phyloP scores from a whole-genome alignment of 2,329 filamentous ascomycete genomes.

The Colletotrichum euphorbiae region DNA sequence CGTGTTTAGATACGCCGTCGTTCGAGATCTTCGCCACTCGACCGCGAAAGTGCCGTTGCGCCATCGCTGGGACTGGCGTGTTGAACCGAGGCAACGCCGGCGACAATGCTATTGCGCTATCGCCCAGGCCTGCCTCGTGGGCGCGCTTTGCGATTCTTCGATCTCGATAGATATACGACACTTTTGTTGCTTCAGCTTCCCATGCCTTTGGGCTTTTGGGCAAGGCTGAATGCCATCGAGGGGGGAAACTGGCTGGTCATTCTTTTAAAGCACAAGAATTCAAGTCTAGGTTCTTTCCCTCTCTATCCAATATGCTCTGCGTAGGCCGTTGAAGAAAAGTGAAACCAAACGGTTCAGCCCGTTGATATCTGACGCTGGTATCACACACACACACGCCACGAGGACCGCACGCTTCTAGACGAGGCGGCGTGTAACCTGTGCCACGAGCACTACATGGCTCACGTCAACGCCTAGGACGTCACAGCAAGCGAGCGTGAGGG shows the following conservation, averaged over 20 bases:
- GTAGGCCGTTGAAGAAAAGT: neutral
- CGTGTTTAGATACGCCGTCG: slow-evolving; percentile 59
- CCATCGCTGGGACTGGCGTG: slow-evolving; percentile 67
- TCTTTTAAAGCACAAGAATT: slow-evolving; percentile 28
- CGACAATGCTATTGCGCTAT: slow-evolving; percentile 69
- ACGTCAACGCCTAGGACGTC: slow-evolving; percentile 11
- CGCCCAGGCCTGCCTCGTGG: slow-evolving; percentile 60
- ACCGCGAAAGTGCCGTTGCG: slow-evolving; percentile 67
- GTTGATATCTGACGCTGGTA: neutral
- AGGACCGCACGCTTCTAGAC: slow-evolving; percentile 7
- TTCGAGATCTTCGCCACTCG: slow-evolving; percentile 56
- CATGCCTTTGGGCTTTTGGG: neutral
- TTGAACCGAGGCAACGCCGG: slow-evolving; percentile 58
- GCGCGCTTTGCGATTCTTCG: slow-evolving; percentile 49
- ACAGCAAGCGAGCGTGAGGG: slow-evolving; percentile 14
- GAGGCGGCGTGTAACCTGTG: slow-evolving; percentile 4
- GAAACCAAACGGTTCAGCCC: neutral
- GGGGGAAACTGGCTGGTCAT: slow-evolving; percentile 1
- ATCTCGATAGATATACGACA: slow-evolving; percentile 21
- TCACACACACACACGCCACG: slow-evolving; percentile 20
- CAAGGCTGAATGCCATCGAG: neutral
- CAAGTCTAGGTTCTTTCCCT: slow-evolving; percentile 15
- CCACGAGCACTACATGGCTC: slow-evolving; percentile 22
- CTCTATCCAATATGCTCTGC: neutral
- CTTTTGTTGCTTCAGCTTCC: neutral